Base-by-base conservation (phyloP, 2,329 filamentous ascomycete genomes). In the Aspergillus ruber region DNA sequence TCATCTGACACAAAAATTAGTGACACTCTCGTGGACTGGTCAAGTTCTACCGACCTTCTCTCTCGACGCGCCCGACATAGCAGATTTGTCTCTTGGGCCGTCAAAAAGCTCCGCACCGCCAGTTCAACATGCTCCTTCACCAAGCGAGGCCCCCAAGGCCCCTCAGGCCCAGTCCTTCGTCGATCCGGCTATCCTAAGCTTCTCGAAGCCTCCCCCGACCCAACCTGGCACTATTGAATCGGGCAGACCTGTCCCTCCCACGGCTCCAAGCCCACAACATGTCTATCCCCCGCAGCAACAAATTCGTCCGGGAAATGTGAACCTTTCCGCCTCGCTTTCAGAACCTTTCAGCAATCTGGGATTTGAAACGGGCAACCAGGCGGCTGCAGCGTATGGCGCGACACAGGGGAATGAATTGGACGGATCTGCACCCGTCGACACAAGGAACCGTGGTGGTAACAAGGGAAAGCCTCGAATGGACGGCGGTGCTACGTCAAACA, bases 151-250 rank as follows among this genome's bases (percentile, higher is more conserved):
- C 25, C 20, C 40, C 50, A 57, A 45, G 65, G 71, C 53, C 56
- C 71, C 60, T 27, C 50, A 57, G n/a, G 60, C 59, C 29, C 62
- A 73, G 25, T 59, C 74, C 0, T 89, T 93, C 59, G 77, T 84
- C n/a, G 88, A 94, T 58, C 88, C 88, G 9, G 88, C 88, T 3
- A 94, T 94, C 47, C 64, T 94, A 41, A 90, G 87, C 62, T 79
- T 88, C 63, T 67, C 72, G 8, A 69, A 65, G 50, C 61, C 64
- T 9, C 49, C 60, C 32, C 42, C 52, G 44, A 43, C 46, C 42
- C 48, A 53, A 46, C 27, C 10, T 39, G 17, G 17, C 33, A 35
- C 13, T 35, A 15, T 9, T 35, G 33, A n/a, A 35, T 6, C n/a
- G 4, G 33, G 15, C 6, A n/a, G 33, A 15, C 33, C 13, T 12